phyloP scores from a whole-genome alignment of 441 rosid genomes.

The Syzygium malaccense region DNA sequence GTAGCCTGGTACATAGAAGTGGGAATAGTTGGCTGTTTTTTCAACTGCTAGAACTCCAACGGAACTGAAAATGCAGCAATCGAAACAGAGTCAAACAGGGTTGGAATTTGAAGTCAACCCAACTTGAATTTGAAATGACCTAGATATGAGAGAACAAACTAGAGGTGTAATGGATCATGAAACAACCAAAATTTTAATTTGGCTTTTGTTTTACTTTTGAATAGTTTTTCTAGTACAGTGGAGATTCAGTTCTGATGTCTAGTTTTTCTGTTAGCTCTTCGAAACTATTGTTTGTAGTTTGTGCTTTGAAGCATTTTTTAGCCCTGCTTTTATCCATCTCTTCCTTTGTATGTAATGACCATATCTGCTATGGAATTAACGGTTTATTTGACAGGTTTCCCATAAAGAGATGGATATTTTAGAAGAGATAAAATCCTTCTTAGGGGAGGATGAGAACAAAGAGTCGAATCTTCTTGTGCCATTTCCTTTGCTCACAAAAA shows the following conservation, averaged over 20 bases:
- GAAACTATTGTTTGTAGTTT: background rate
- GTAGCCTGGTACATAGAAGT: background rate
- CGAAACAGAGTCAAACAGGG: background rate
- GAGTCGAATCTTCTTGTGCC: slow-evolving; percentile 42
- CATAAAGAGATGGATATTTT: slow-evolving; percentile 74
- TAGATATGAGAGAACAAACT: background rate
- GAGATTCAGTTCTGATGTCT: background rate
- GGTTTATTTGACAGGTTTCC: slow-evolving; percentile 49
- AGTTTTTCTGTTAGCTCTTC: background rate
- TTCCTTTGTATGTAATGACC: background rate
- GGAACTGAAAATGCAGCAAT: background rate
- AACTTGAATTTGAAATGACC: background rate
- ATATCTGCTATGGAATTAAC: background rate
- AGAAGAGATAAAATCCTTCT: slow-evolving; percentile 63
- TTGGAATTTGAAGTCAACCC: background rate
- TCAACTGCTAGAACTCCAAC: background rate
- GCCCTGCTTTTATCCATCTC: background rate
- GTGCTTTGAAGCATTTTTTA: background rate
- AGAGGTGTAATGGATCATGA: background rate
- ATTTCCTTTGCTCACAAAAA: slow-evolving; percentile 68
- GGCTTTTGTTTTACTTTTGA: background rate
- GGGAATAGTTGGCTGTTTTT: background rate
- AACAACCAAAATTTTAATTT: background rate
- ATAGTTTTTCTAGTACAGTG: background rate
- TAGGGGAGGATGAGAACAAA: slow-evolving; percentile 53